A percentile compares a stretch with the other conserved stretches of the same genome.
phyloP scores from a whole-genome alignment of 2,329 filamentous ascomycete genomes.

The Aaosphaeria pasadenensis region DNA sequence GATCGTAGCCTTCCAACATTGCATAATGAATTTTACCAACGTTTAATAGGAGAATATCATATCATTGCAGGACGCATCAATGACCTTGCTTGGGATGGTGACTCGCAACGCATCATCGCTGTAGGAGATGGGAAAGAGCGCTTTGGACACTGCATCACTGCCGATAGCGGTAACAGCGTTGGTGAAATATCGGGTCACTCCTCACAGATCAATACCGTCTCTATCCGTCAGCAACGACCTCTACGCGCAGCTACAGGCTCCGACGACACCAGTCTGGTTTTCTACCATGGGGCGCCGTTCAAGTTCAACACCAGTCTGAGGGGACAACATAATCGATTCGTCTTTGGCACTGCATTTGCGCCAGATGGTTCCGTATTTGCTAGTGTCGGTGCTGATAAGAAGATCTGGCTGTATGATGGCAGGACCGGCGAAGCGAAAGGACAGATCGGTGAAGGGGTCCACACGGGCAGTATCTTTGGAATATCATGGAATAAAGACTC shows the following conservation, averaged over 20 bases:
- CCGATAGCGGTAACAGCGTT: slow-evolving; percentile 89
- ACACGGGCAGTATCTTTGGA: slow-evolving; percentile 89
- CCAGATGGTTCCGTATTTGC: slow-evolving; percentile 80
- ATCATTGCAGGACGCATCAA: slow-evolving; percentile 95
- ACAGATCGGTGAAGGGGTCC: slow-evolving; percentile 77
- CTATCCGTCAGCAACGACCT: slow-evolving; percentile 86
- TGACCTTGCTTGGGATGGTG: slow-evolving; percentile 95
- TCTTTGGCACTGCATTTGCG: slow-evolving; percentile 84
- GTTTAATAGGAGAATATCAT: slow-evolving; percentile 68
- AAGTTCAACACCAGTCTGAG: slow-evolving; percentile 86
- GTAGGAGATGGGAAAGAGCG: slow-evolving; percentile 93
- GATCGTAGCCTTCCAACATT: neutral
- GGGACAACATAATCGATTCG: slow-evolving; percentile 80
- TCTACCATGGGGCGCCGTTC: slow-evolving; percentile 91
- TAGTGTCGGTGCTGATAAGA: slow-evolving; percentile 87
- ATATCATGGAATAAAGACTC: slow-evolving; percentile 89
- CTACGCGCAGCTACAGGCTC: slow-evolving; percentile 86
- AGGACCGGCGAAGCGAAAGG: slow-evolving; percentile 84
- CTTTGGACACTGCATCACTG: slow-evolving; percentile 87
- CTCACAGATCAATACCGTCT: slow-evolving; percentile 84
- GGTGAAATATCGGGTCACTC: slow-evolving; percentile 93
- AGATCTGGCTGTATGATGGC: slow-evolving; percentile 93
- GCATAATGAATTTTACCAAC: slow-evolving; percentile 23
- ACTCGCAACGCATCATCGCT: slow-evolving; percentile 93
- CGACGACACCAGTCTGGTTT: slow-evolving; percentile 86